Percentiles rank a stretch among this genome's conserved stretches.
Evolutionary conservation across 169 alveolate genomes (phyloP).

Genomic region (Theileria orientalis): DNA sequence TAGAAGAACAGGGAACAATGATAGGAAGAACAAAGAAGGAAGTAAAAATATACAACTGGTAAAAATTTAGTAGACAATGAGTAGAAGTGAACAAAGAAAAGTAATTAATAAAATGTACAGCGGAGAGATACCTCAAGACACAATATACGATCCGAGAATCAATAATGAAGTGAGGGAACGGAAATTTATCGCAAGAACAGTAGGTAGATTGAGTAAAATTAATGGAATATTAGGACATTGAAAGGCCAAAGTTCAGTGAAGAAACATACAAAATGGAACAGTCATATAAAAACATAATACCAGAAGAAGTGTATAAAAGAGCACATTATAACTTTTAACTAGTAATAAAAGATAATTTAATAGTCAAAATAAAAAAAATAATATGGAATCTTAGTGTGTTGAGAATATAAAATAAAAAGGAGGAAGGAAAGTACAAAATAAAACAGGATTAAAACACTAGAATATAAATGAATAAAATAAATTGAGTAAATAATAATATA

Average conservation of each 20-base stretch:
- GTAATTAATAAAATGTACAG: background rate
- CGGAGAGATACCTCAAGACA: slow-evolving; percentile 65
- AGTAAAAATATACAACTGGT: slow-evolving; percentile 80
- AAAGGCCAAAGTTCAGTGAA: slow-evolving; percentile 41
- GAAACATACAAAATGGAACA: slow-evolving; percentile 47
- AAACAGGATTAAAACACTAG: no score
- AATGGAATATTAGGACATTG: slow-evolving; percentile 22
- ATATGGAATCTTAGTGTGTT: background rate
- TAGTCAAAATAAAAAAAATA: no score
- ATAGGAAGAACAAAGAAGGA: slow-evolving; percentile 76
- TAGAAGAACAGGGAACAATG: slow-evolving; percentile 77
- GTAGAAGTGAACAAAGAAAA: background rate
- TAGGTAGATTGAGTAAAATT: background rate
- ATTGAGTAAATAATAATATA: no score
- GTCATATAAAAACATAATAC: slow-evolving; percentile 51
- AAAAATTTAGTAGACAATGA: background rate
- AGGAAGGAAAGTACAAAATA: no score
- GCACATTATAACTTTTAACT: slow-evolving; percentile 56
- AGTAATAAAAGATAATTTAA: background rate
- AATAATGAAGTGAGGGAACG: slow-evolving; percentile 43
- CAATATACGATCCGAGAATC: slow-evolving; percentile 49
- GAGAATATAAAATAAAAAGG: background rate
- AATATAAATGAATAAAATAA: no score
- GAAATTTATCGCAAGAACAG: slow-evolving; percentile 52
- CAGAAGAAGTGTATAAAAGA: slow-evolving; percentile 65